phyloP scores from a whole-genome alignment of 371 early-diverging fungal species.

The Mortierella sp. region DNA sequence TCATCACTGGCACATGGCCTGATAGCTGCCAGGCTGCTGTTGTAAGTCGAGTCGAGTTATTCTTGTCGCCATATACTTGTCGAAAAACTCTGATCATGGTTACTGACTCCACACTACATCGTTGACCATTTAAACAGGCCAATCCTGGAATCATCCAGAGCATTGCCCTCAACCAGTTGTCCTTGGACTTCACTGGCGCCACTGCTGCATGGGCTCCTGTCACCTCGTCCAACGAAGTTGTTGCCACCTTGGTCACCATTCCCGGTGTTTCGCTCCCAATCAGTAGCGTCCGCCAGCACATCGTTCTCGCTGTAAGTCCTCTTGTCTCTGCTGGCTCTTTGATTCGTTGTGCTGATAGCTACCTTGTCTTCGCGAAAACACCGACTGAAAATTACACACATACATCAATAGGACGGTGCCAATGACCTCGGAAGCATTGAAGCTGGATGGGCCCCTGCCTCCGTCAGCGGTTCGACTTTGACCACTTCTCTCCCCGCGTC shows the following conservation, averaged over 20 bases:
- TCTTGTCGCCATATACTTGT: too few relatives aligned
- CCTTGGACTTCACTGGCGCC: slow-evolving; percentile 46
- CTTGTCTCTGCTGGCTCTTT: too few relatives aligned
- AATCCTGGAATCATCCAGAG: slow-evolving; percentile 29
- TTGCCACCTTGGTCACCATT: slow-evolving; percentile 42
- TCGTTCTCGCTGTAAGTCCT: slow-evolving; percentile 27
- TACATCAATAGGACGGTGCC: slow-evolving; percentile 19
- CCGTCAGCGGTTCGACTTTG: slow-evolving; percentile 23
- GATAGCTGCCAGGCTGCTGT: slow-evolving; percentile 43
- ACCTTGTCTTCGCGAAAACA: not conserved
- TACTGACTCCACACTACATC: too few relatives aligned
- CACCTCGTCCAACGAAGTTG: slow-evolving; percentile 34
- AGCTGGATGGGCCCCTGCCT: slow-evolving; percentile 27
- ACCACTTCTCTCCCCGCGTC: slow-evolving; percentile 30
- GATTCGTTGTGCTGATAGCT: too few relatives aligned
- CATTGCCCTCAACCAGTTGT: slow-evolving; percentile 41
- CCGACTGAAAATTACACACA: not conserved
- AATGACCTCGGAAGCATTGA: slow-evolving; percentile 33
- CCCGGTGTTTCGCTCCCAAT: slow-evolving; percentile 44
- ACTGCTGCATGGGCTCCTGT: slow-evolving; percentile 38
- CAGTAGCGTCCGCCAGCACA: slow-evolving; percentile 24
- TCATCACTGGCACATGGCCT: slow-evolving; percentile 46
- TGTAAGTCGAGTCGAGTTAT: too few relatives aligned
- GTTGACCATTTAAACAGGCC: too few relatives aligned
- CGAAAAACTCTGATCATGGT: too few relatives aligned